Percentiles rank a stretch among this genome's conserved stretches.
Evolutionary conservation across 768 basidiomycete species (phyloP).

Genomic region (Coprinopsis sp.): DNA sequence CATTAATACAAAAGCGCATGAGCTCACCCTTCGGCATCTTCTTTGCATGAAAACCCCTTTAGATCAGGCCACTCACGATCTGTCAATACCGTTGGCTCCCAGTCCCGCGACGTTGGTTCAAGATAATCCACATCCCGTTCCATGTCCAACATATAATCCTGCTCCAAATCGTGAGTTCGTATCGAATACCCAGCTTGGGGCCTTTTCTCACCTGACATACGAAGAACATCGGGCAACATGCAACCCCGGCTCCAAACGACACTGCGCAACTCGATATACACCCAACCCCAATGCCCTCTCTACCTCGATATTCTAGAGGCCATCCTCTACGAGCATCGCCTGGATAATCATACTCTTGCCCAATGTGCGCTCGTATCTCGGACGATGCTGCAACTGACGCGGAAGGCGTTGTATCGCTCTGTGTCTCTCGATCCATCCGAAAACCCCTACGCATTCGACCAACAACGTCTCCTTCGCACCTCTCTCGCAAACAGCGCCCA

Average conservation of each 20-base stretch:
- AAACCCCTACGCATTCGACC: slow-evolving; percentile 8
- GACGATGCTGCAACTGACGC: not conserved
- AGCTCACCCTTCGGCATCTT: no score
- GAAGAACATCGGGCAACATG: not conserved
- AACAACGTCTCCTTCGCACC: not conserved
- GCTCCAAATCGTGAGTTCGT: no score
- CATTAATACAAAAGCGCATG: no score
- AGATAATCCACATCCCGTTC: no score
- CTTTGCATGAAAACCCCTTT: no score
- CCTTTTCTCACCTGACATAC: no score
- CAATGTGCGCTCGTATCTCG: slow-evolving; percentile 3
- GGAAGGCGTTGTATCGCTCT: slow-evolving; percentile 8
- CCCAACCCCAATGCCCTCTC: slow-evolving; percentile 1
- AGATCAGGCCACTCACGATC: no score
- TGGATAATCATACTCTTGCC: slow-evolving; percentile 1
- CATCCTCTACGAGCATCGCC: slow-evolving; percentile 8
- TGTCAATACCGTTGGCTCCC: no score
- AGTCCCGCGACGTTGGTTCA: no score
- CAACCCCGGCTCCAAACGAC: not conserved
- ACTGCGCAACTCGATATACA: not conserved
- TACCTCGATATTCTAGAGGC: slow-evolving; percentile 9
- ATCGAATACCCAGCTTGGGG: no score
- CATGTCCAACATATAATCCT: no score
- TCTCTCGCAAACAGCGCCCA: not conserved
- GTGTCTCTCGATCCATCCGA: slow-evolving; percentile 9